These are phyloP conservation scores for Aspergillus bombycis DNA, from an alignment of 2,329 filamentous ascomycete species.

Conservation along the genomic window DNA sequence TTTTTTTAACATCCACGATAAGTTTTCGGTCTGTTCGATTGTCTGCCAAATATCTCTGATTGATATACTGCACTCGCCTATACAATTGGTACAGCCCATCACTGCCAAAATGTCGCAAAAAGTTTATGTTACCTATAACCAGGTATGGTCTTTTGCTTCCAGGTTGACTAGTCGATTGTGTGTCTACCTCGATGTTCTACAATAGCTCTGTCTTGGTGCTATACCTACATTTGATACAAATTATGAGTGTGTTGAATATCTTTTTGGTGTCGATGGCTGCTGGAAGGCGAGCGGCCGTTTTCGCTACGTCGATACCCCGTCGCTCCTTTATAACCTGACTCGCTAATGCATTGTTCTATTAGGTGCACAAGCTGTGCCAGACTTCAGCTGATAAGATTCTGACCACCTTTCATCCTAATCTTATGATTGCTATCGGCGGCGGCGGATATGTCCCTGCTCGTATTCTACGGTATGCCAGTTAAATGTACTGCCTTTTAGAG, in stretches of 20 bases:
- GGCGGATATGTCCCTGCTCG: constrained; percentile 96
- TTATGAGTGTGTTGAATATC: background rate
- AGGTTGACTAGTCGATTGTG: background rate
- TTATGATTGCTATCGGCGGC: constrained; percentile 98
- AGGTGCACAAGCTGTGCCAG: constrained; percentile 98
- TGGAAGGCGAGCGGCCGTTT: background rate
- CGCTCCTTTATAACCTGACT: constrained; percentile 9
- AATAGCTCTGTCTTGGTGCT: background rate
- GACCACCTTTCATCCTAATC: constrained; percentile 82
- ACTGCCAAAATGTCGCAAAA: constrained; percentile 73
- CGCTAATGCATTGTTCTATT: constrained; percentile 21
- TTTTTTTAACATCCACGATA: background rate
- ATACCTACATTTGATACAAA: background rate
- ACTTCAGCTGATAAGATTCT: constrained; percentile 80
- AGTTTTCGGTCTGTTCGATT: background rate
- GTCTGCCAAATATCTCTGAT: background rate
- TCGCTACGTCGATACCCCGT: background rate
- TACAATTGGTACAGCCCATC: constrained; percentile 4
- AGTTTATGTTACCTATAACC: constrained; percentile 88
- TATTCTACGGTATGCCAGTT: constrained; percentile 71
- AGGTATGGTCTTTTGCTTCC: constrained; percentile 59
- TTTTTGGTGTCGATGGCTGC: background rate
- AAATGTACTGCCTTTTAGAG: background rate
- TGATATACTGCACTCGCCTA: background rate
- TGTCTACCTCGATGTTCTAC: background rate